Evolutionary conservation across 2,329 filamentous ascomycete genomes (phyloP).

Genomic region (Alternaria sp.): DNA sequence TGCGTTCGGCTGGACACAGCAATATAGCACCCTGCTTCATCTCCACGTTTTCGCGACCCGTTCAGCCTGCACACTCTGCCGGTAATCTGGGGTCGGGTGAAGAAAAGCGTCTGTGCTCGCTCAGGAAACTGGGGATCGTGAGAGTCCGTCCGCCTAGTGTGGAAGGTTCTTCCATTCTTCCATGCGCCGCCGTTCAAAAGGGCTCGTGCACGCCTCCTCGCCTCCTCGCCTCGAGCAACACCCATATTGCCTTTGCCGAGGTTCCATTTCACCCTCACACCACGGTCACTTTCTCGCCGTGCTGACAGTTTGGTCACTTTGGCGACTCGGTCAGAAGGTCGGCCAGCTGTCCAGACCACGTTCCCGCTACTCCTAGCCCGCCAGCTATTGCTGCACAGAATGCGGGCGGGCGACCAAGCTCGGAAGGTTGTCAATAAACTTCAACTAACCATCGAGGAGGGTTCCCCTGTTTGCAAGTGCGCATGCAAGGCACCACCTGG

Average conservation of each 20-base stretch:
- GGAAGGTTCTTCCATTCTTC: conserved; percentile 22
- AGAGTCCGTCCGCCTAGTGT: not conserved
- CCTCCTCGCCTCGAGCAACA: conserved; percentile 7
- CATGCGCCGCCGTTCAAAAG: conserved; percentile 3
- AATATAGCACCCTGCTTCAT: conserved; percentile 1
- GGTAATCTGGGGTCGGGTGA: conserved; percentile 18
- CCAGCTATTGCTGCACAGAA: not conserved
- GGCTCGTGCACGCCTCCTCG: not conserved
- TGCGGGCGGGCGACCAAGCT: not conserved
- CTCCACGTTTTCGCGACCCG: conserved; percentile 11
- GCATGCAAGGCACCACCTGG: not conserved
- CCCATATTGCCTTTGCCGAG: conserved; percentile 1
- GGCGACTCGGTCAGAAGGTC: not conserved
- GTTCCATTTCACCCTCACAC: not conserved
- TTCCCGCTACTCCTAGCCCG: not conserved
- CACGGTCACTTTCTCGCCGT: not conserved
- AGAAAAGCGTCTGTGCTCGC: conserved; percentile 17
- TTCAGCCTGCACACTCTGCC: conserved; percentile 17
- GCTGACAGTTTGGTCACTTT: not conserved
- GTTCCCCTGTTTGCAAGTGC: not conserved
- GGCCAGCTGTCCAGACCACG: not conserved
- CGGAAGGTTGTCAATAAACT: not conserved
- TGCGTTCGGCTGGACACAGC: conserved; percentile 6
- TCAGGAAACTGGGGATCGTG: conserved; percentile 6
- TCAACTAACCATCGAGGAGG: not conserved